These are phyloP conservation scores for Aspergillus udagawae DNA, from an alignment of 2,329 filamentous ascomycete genomes.

Conservation along the genomic window DNA sequence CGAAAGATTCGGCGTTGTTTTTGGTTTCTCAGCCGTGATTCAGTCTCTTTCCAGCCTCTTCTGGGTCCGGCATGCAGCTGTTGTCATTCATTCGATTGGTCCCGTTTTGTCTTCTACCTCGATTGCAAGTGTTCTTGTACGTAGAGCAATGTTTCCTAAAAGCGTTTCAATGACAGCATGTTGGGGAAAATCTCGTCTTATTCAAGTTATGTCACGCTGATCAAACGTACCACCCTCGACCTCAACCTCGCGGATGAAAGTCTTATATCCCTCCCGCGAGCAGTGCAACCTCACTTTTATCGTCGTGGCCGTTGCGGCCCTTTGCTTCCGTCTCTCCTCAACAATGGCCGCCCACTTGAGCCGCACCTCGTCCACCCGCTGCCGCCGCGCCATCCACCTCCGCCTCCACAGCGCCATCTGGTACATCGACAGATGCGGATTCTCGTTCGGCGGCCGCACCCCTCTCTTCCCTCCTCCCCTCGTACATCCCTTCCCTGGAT, in stretches of 20 bases:
- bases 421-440: conserved; percentile 5
- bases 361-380: conserved; percentile 4
- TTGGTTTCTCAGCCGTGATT: not conserved
- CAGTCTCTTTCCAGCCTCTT: not conserved
- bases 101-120: not conserved
- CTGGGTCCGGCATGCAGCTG: not conserved
- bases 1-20: conserved; percentile 2
- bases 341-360: conserved; percentile 10
- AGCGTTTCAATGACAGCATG: not conserved
- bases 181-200: not conserved
- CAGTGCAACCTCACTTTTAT: conserved; percentile 7
- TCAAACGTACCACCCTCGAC: conserved; percentile 1
- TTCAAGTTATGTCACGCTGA: not conserved
- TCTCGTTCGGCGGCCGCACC: not conserved
- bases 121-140: not conserved
- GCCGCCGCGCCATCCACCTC: conserved; percentile 2
- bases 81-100: not conserved
- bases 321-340: conserved; percentile 9
- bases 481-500: not conserved
- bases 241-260: conserved; percentile 6
- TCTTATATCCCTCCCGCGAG: conserved; percentile 2
- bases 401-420: conserved; percentile 11
- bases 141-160: not conserved
- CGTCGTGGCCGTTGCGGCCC: not conserved
- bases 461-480: conserved; percentile 1